These are phyloP conservation scores for Grammothele lineata DNA, from an alignment of 768 basidiomycete genomes.

Conservation along the genomic window DNA sequence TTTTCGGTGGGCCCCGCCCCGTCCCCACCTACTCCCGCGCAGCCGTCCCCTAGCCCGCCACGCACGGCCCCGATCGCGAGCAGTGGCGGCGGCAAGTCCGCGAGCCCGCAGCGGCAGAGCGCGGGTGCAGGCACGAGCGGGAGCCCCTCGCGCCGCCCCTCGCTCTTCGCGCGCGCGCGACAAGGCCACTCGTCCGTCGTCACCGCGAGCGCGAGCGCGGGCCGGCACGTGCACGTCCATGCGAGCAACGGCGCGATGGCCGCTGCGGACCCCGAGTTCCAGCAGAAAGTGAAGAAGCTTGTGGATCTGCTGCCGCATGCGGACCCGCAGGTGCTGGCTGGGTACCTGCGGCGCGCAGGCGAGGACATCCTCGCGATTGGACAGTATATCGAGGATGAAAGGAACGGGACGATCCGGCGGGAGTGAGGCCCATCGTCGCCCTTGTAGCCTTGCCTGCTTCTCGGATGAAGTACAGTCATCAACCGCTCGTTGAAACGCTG, in stretches of 20 bases:
- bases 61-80: conserved; percentile 17
- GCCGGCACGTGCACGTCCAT: too few relatives aligned
- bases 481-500: too few relatives aligned
- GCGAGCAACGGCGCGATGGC: conserved; percentile 1
- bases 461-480: too few relatives aligned
- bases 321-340: conserved; percentile 59
- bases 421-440: conserved; percentile 14
- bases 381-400: conserved; percentile 81
- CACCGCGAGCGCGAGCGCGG: background rate
- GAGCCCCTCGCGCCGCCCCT: conserved; percentile 23
- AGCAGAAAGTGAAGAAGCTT: conserved; percentile 66
- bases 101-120: conserved; percentile 31
- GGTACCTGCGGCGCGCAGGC: conserved; percentile 70
- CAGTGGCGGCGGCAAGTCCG: background rate
- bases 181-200: conserved; percentile 2
- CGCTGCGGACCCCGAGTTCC: conserved; percentile 45
- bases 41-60: conserved; percentile 28
- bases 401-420: conserved; percentile 56
- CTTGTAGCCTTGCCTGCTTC: background rate
- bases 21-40: conserved; percentile 28
- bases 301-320: conserved; percentile 69
- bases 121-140: conserved; percentile 11
- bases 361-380: conserved; percentile 85
- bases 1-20: conserved; percentile 37
- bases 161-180: conserved; percentile 25